Percentiles rank a stretch among this genome's conserved stretches.
These are phyloP conservation scores for Podila epigama DNA, from an alignment of 192 early-diverging fungal species.

Conservation along the genomic window DNA sequence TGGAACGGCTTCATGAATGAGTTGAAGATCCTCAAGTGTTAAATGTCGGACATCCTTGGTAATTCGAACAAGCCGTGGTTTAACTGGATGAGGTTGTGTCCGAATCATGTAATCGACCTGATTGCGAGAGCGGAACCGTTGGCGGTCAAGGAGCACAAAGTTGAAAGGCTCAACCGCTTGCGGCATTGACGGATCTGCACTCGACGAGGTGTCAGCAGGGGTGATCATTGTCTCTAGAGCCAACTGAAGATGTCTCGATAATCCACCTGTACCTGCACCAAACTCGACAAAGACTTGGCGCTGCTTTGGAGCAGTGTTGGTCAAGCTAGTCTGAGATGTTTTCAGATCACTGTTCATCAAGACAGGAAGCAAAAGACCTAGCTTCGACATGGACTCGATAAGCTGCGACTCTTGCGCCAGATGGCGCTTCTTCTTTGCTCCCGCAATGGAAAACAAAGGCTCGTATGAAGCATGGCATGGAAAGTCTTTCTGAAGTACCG, in stretches of 20 bases:
- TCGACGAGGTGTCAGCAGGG: background rate
- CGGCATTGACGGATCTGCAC: too few species aligned
- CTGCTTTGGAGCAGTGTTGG: background rate
- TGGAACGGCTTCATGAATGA: constrained; percentile 33
- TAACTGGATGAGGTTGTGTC: constrained; percentile 33
- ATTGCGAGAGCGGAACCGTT: constrained; percentile 40
- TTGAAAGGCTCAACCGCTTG: constrained; percentile 14
- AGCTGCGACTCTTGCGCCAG: constrained; percentile 44
- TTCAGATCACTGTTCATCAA: background rate
- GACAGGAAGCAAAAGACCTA: constrained; percentile 13
- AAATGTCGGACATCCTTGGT: constrained; percentile 38
- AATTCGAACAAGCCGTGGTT: constrained; percentile 37
- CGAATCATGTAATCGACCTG: constrained; percentile 51
- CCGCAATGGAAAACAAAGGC: constrained; percentile 30
- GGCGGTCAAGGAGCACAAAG: constrained; percentile 38
- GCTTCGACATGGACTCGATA: constrained; percentile 19
- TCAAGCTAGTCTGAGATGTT: background rate
- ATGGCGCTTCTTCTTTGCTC: constrained; percentile 42
- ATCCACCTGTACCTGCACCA: constrained; percentile 44
- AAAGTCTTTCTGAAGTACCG: background rate
- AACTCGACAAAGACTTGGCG: constrained; percentile 39
- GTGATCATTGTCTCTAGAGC: constrained; percentile 21
- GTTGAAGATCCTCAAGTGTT: constrained; percentile 18
- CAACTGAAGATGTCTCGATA: constrained; percentile 40
- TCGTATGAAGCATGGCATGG: constrained; percentile 33